phyloP scores from a whole-genome alignment of 139 green algal species.

The Chlamydomonas sp. region DNA sequence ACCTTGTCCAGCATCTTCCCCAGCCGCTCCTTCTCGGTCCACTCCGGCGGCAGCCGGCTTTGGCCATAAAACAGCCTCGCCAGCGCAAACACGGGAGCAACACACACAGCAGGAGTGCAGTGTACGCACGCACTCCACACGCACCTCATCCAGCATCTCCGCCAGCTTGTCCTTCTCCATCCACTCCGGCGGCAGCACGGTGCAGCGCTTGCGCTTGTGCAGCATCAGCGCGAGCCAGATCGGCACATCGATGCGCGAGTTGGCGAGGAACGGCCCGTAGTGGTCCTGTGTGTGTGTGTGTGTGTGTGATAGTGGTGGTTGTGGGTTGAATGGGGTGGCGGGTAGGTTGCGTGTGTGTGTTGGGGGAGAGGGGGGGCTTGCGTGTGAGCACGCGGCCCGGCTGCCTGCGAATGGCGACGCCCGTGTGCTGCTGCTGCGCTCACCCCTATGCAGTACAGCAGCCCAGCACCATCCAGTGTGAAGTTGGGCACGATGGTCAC shows the following conservation, averaged over 20 bases:
- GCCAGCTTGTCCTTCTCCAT: constrained; percentile 48
- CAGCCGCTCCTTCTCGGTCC: not conserved
- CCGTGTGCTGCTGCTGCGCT: too few species aligned
- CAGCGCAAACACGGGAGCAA: not conserved
- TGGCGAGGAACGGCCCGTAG: constrained; percentile 74
- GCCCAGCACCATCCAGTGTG: constrained; percentile 39
- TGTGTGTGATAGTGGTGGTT: too few species aligned
- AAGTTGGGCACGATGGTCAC: constrained; percentile 82
- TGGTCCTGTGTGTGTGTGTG: constrained; percentile 50
- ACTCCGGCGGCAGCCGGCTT: not conserved
- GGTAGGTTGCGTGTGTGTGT: too few species aligned
- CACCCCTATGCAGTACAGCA: constrained; percentile 55
- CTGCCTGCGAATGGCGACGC: too few species aligned
- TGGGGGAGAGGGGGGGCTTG: too few species aligned
- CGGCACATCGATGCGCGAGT: constrained; percentile 61
- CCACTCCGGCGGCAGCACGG: constrained; percentile 68
- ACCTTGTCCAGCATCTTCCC: not conserved
- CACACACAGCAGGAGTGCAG: not conserved
- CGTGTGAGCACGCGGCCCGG: too few species aligned
- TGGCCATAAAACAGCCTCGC: too few species aligned
- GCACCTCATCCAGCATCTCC: not conserved
- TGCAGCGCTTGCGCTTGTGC: constrained; percentile 64
- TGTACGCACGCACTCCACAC: not conserved
- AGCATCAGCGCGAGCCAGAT: constrained; percentile 77
- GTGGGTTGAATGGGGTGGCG: too few species aligned